Evolutionary conservation across 306 rosid genomes (phyloP).

Genomic region (Dryas octopetala): DNA sequence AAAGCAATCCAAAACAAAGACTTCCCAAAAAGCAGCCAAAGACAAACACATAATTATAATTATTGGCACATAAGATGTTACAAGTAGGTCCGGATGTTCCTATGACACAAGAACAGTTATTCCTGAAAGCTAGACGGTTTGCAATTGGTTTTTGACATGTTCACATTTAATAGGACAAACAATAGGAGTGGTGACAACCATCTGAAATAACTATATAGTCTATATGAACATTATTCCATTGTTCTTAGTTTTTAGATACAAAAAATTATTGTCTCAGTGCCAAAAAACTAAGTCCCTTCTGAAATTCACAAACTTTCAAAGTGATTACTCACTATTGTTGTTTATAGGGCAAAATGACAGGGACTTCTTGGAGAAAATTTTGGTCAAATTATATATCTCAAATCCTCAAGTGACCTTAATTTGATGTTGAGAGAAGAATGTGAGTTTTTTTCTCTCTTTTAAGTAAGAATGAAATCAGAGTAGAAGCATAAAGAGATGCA

Average conservation of each 20-base stretch:
- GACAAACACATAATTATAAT: slow-evolving; percentile 13
- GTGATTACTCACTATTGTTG: not conserved
- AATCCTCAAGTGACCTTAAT: not conserved
- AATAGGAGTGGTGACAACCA: not conserved
- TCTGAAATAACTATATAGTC: not conserved
- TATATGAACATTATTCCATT: not conserved
- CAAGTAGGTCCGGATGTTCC: slow-evolving; percentile 32
- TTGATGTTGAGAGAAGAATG: not conserved
- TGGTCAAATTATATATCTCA: too few relatives aligned
- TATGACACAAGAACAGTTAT: slow-evolving; percentile 5
- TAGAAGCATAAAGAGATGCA: not conserved
- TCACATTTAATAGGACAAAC: slow-evolving; percentile 1
- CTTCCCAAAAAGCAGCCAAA: slow-evolving; percentile 24
- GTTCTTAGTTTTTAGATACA: not conserved
- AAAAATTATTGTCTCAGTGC: not conserved
- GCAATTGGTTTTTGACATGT: not conserved
- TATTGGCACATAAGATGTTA: slow-evolving; percentile 5
- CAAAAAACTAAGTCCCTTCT: not conserved
- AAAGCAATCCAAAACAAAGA: slow-evolving; percentile 20
- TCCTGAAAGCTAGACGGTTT: not conserved
- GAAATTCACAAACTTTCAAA: not conserved
- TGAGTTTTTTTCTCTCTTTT: too few relatives aligned
- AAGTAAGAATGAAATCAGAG: too few relatives aligned
- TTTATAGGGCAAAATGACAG: not conserved
- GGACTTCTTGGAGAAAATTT: not conserved